Conservation (phyloP, 495 filamentous ascomycete species). For the Xylaria palmicola region DNA sequence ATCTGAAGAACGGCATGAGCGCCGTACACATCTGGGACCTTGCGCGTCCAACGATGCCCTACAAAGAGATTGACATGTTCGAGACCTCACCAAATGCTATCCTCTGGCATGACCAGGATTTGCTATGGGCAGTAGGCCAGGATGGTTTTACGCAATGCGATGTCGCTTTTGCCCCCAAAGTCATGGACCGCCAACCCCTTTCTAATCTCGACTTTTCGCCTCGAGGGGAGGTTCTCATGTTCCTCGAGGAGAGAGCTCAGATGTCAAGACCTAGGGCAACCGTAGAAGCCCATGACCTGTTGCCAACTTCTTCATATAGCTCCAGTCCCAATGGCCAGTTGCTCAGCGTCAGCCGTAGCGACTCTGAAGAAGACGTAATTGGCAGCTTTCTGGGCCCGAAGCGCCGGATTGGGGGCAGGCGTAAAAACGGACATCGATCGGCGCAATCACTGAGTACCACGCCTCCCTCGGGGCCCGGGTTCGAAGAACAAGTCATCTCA, state of each 20-base stretch:
- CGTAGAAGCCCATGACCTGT: constrained; percentile 27
- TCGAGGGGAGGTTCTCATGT: constrained; percentile 58
- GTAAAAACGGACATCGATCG: constrained; percentile 38
- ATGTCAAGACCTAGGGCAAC: constrained; percentile 39
- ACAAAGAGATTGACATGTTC: constrained; percentile 78
- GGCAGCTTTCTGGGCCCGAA: constrained; percentile 58
- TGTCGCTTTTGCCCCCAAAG: constrained; percentile 74
- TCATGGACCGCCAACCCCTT: constrained; percentile 69
- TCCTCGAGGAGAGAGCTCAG: constrained; percentile 49
- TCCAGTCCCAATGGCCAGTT: constrained; percentile 44
- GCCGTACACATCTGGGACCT: constrained; percentile 92
- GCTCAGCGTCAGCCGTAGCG: constrained; percentile 60
- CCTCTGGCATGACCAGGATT: constrained; percentile 86
- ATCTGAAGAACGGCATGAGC: constrained; percentile 55
- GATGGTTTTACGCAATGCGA: constrained; percentile 90
- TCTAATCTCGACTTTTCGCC: constrained; percentile 63
- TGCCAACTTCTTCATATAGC: constrained; percentile 38
- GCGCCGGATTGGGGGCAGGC: constrained; percentile 37
- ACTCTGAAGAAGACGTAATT: constrained; percentile 64
- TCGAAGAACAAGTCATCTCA: constrained; percentile 51
- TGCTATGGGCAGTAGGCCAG: constrained; percentile 87
- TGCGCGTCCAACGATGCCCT: constrained; percentile 80
- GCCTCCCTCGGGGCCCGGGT: constrained; percentile 53
- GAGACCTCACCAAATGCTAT: constrained; percentile 69
- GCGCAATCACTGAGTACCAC: constrained; percentile 51